phyloP scores from a whole-genome alignment of 768 basidiomycete species.

The Cystoderma amianthinum region DNA sequence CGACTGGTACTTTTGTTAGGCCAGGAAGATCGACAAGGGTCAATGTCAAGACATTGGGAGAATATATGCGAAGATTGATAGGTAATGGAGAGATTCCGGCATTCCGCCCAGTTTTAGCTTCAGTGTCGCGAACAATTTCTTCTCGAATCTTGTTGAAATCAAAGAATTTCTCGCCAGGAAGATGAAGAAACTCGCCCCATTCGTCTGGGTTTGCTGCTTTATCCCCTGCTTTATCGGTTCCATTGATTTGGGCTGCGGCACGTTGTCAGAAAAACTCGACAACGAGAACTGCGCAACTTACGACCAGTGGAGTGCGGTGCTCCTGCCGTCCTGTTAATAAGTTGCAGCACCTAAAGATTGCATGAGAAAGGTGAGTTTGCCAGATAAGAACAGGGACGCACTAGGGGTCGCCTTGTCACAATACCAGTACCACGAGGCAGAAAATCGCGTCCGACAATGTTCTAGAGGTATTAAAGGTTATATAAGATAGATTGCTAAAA shows the following conservation, averaged over 20 bases:
- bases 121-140: slow-evolving; percentile 95
- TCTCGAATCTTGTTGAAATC: slow-evolving; percentile 96
- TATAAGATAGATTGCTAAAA: background rate
- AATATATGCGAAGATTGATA: slow-evolving; percentile 96
- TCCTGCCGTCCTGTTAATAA: slow-evolving; percentile 76
- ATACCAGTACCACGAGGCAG: slow-evolving; percentile 98
- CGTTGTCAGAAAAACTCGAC: slow-evolving; percentile 10
- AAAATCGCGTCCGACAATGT: slow-evolving; percentile 98
- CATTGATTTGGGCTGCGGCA: slow-evolving; percentile 33
- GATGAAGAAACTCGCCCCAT: slow-evolving; percentile 98
- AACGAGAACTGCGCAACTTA: slow-evolving; percentile 18
- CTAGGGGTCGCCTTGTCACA: slow-evolving; percentile 93
- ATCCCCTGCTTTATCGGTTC: slow-evolving; percentile 47
- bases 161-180: slow-evolving; percentile 95
- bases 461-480: slow-evolving; percentile 51
- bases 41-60: slow-evolving; percentile 93
- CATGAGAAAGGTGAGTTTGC: slow-evolving; percentile 1
- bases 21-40: slow-evolving; percentile 98
- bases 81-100: slow-evolving; percentile 96
- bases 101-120: slow-evolving; percentile 97
- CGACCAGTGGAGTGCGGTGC: slow-evolving; percentile 27
- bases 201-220: slow-evolving; percentile 86
- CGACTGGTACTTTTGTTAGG: slow-evolving; percentile 90
- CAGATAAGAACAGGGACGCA: slow-evolving; percentile 28
- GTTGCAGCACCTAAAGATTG: slow-evolving; percentile 70